phyloP scores from a whole-genome alignment of 495 filamentous ascomycete species.

The Tetracladium setigerum region DNA sequence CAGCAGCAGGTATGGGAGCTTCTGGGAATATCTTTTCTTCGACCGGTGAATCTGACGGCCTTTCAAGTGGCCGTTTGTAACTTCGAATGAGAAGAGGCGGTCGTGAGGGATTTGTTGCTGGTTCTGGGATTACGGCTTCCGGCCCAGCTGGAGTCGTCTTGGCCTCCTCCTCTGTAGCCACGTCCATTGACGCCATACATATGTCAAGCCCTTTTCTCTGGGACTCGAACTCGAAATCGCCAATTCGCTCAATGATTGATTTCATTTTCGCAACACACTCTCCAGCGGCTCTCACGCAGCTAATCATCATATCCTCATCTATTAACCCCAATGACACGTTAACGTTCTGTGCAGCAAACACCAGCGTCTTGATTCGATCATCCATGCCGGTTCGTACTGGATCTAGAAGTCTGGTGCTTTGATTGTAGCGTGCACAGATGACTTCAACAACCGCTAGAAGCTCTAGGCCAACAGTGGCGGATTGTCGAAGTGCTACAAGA shows the following conservation, averaged over 20 bases:
- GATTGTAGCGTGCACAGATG: conserved; percentile 67
- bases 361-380: conserved; percentile 67
- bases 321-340: conserved; percentile 53
- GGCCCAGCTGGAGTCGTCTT: neutral
- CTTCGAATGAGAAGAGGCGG: conserved; percentile 20
- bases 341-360: conserved; percentile 70
- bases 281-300: conserved; percentile 82
- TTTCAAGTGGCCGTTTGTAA: conserved; percentile 35
- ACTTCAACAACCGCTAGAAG: conserved; percentile 73
- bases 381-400: conserved; percentile 73
- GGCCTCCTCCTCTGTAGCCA: conserved; percentile 6
- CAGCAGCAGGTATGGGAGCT: conserved; percentile 14
- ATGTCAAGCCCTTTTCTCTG: conserved; percentile 36
- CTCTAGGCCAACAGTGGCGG: conserved; percentile 69
- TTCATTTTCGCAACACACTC: conserved; percentile 85
- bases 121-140: conserved; percentile 15
- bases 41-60: conserved; percentile 26
- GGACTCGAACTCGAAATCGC: conserved; percentile 82
- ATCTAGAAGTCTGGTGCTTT: conserved; percentile 54
- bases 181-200: conserved; percentile 35
- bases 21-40: conserved; percentile 9
- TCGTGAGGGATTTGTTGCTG: conserved; percentile 16
- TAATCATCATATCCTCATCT: conserved; percentile 68
- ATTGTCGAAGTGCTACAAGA: conserved; percentile 61
- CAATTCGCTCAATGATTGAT: conserved; percentile 78